These are phyloP conservation scores for Lentinula edodes DNA, from an alignment of 768 basidiomycete species.

Conservation along the genomic window DNA sequence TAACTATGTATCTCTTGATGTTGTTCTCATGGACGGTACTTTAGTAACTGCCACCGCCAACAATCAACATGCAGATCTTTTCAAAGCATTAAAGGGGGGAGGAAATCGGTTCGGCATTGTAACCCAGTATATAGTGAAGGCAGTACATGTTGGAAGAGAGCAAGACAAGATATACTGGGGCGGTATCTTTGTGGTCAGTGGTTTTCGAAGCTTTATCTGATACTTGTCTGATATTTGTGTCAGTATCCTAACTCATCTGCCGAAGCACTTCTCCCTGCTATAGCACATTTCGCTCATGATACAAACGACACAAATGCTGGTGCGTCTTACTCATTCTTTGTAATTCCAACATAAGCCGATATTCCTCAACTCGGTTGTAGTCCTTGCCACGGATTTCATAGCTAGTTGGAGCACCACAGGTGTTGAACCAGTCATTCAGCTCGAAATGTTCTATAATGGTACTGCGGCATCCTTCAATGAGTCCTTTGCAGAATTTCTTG, in stretches of 20 bases:
- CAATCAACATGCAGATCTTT: conserved; percentile 36
- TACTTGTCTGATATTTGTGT: not conserved
- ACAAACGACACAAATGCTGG: conserved; percentile 34
- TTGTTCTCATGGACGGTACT: not conserved
- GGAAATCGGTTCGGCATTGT: conserved; percentile 42
- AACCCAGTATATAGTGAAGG: conserved; percentile 34
- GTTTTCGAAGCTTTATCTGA: not conserved
- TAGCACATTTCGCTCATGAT: conserved; percentile 29
- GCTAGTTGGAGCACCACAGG: conserved; percentile 16
- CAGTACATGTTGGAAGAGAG: conserved; percentile 32
- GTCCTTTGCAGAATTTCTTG: conserved; percentile 33
- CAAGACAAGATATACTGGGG: conserved; percentile 34
- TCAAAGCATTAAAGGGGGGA: conserved; percentile 40
- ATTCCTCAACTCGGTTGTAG: not conserved
- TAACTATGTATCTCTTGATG: not conserved
- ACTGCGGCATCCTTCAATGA: conserved; percentile 19
- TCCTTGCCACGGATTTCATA: conserved; percentile 13
- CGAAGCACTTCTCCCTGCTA: conserved; percentile 31
- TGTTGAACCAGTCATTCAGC: conserved; percentile 19
- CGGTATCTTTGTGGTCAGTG: conserved; percentile 30
- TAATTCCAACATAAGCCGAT: not conserved
- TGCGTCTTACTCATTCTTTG: conserved; percentile 9
- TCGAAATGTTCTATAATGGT: conserved; percentile 32
- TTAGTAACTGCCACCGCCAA: conserved; percentile 34
- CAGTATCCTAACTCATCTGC: conserved; percentile 33